These are phyloP conservation scores for Ascosphaera apis DNA, from an alignment of 2,329 filamentous ascomycete species.

Conservation along the genomic window DNA sequence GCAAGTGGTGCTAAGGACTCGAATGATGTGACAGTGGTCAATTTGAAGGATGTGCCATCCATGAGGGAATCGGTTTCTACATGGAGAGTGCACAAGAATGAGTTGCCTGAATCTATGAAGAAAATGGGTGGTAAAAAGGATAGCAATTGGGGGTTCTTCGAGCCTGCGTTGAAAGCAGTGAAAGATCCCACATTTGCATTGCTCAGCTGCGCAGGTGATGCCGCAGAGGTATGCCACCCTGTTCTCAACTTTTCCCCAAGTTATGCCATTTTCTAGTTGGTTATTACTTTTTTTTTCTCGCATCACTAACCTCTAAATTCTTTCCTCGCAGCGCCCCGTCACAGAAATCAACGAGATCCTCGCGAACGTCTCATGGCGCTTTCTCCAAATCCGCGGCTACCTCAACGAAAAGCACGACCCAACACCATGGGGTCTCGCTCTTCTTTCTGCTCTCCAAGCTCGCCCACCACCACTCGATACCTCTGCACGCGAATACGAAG, in stretches of 20 bases:
- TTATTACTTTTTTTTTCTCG: no score
- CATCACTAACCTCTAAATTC: slow-evolving; percentile 5
- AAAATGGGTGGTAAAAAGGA: slow-evolving; percentile 14
- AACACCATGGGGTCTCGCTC: slow-evolving; percentile 61
- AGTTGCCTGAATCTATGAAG: slow-evolving; percentile 21
- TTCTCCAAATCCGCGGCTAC: slow-evolving; percentile 74
- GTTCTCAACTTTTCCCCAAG: no score
- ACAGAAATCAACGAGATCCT: no score
- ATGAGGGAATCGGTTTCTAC: slow-evolving; percentile 30
- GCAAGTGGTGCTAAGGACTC: no score
- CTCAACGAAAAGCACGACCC: slow-evolving; percentile 55
- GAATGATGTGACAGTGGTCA: slow-evolving; percentile 44
- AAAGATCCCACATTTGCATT: no score
- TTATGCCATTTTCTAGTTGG: no score
- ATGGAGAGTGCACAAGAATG: slow-evolving; percentile 49
- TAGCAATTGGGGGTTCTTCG: no score
- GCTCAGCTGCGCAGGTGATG: no score
- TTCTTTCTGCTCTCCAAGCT: slow-evolving; percentile 44
- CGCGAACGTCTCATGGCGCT: slow-evolving; percentile 63
- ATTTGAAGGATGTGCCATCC: slow-evolving; percentile 32
- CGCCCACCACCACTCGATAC: no score
- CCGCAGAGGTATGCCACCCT: slow-evolving; percentile 8
- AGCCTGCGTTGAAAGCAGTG: no score
- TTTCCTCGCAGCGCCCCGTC: slow-evolving; percentile 10
- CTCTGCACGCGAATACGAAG: slow-evolving; percentile 40